Evolutionary conservation across 352 stramenopile species (phyloP), one percentile per base, ranked within the genome.

Genomic region (Phytophthora foliorum): DNA sequence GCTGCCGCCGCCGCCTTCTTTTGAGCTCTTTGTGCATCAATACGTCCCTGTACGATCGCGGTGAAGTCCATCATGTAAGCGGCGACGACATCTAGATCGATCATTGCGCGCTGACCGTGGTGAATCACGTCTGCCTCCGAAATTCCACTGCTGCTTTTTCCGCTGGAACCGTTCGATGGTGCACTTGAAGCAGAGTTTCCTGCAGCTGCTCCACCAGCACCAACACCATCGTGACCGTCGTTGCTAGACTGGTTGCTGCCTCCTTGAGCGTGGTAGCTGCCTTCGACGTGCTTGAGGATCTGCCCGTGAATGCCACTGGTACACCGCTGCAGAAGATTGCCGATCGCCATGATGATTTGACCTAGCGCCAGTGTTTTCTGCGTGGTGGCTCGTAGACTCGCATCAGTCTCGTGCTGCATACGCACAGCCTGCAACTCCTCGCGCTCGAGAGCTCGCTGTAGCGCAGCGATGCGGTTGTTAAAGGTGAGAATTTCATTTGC

Each of bases 61-160:
- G 84, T 92, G 57, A 98, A 98, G 72, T 98, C 94, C 22, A 88
- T 81, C 89, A 98, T 97, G 71, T 98, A 98, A 11, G 91, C 87
- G 1, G 90, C 93, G 22, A 98, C 95, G 13, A 98, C 89, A 50
- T 98, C 94, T 10, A 98, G 79, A 53, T 98, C 86, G 7, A 84
- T 72, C 72, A 97, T 91, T 42, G 94, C 88, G n/a, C 92, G 89
- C 34, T 88, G 74, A 8, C 90, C 91, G 44, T 97, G 91, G 48
- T 92, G 82, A 39, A 97, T 82, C 19, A 98, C 81, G 27, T 98
- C 91, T 1, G 80, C 72, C 22, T 98, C 89, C 1, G 82, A 91
- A 44, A 91, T 87, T 34, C 73, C 92, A 22, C 65, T 83, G 10
- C 68, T 69, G 1, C 46, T 66, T 44, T 73, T 66, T 0, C 29